Base-by-base conservation (phyloP, 208 protist species). In the Porcisia deanei region DNA sequence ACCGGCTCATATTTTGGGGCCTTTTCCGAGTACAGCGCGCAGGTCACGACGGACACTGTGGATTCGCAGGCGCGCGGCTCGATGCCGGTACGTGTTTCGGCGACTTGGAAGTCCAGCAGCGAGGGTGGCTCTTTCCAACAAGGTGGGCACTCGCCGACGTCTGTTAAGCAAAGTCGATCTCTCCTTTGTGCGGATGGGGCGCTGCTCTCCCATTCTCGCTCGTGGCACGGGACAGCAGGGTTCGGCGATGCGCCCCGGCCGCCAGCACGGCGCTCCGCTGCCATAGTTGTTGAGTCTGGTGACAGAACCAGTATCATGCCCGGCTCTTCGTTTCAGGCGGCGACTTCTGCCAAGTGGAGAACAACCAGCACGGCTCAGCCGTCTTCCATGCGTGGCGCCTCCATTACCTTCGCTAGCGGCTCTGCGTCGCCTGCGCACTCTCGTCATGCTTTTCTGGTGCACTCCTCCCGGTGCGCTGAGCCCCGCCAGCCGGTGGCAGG, bases 361-460 rank as follows among this genome's bases (percentile, higher is more conserved):
- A 75, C 78, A 14, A 59, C 57, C 43, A 78, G 41, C 59, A 55
- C 43, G 20, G 73, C 68, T 8, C 78, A 71, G 45, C 60, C 73
- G n/a, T 61, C 73, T 20, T 76, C 78, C 67, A 82, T 82, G 72
- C 73, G 73, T 2, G 73, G 78, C 1, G 53, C 78, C 58, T 78
- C 78, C 14, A 55, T 82, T 22, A 71, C 67, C 25, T 82, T 74
- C 64, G 73, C 78, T 6, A 78, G 78, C 68, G 78, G 78, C n/a
- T 77, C 73, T 22, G 60, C 59, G 1, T 75, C 71, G 16, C 34
- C 58, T 10, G 8, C 45, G 37, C 68, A 72, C 68, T 30, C 53
- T 9, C 71, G 71, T 9, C 71, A 81, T 57, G 30, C 55, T 8
- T 63, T 71, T 30, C 37, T 81, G 34, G 47, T 76, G 66, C 71